A percentile compares a stretch with the other conserved stretches of the same genome.
Evolutionary conservation across 2,329 filamentous ascomycete genomes (phyloP).

Genomic region (Cladorrhinum sp.): DNA sequence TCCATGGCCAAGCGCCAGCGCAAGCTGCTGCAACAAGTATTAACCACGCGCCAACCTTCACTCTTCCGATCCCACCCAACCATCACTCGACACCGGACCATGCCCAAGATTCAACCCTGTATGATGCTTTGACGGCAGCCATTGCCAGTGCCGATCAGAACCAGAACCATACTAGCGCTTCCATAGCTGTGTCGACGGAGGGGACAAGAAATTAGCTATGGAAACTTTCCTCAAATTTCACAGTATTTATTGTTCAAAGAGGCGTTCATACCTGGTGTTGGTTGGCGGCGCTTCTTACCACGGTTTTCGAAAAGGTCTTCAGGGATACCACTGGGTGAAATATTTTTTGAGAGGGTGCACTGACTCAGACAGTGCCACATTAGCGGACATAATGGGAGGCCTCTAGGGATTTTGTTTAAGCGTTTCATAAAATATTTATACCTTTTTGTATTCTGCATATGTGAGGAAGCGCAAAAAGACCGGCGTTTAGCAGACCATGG

Average conservation of each 20-base stretch:
- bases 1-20: not conserved
- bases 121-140: conserved; percentile 19
- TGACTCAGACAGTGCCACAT: not conserved
- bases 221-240: not conserved
- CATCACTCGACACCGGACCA: conserved; percentile 22
- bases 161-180: not conserved
- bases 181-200: not conserved
- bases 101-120: conserved; percentile 14
- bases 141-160: conserved; percentile 8
- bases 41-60: conserved; percentile 1
- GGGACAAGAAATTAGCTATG: not conserved
- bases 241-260: not conserved
- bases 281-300: not conserved
- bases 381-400: too few relatives aligned
- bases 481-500: too few relatives aligned
- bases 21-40: not conserved
- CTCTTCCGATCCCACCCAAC: conserved; percentile 21
- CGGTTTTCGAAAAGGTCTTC: not conserved
- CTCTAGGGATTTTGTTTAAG: not conserved
- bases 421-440: too few relatives aligned
- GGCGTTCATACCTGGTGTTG: not conserved
- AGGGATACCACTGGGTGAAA: not conserved
- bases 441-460: not conserved
- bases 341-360: not conserved
- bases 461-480: too few relatives aligned